Evolutionary conservation across 2,329 filamentous ascomycete genomes (phyloP).

Genomic region (Westerdykella sp.): DNA sequence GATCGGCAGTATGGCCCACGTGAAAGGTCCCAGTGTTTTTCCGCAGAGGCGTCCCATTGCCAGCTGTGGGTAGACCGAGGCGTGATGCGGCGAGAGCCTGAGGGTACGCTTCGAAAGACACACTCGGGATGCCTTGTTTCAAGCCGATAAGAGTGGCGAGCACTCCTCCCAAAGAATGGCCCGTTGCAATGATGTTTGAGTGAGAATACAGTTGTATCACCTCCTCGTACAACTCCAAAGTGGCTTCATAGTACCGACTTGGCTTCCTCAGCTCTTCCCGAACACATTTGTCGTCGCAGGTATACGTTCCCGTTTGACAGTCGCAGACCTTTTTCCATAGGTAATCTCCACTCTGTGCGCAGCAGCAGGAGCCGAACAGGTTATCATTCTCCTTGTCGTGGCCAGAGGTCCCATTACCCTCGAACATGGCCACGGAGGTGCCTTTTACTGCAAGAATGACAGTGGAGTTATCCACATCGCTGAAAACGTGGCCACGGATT

Average conservation of each 20-base stretch:
- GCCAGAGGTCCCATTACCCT: conserved; percentile 31
- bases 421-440: conserved; percentile 32
- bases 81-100: conserved; percentile 32
- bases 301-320: conserved; percentile 31
- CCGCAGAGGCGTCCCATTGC: conserved; percentile 25
- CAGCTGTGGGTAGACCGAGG: conserved; percentile 25
- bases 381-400: conserved; percentile 36
- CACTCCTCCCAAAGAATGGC: conserved; percentile 32
- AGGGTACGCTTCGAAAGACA: conserved; percentile 33
- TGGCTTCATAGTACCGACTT: conserved; percentile 29
- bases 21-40: conserved; percentile 32
- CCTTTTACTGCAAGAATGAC: conserved; percentile 32
- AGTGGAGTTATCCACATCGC: conserved; percentile 28
- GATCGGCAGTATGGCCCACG: conserved; percentile 33
- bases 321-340: conserved; percentile 33
- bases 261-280: conserved; percentile 26
- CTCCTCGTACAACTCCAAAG: conserved; percentile 29
- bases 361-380: conserved; percentile 32
- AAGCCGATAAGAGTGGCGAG: conserved; percentile 31
- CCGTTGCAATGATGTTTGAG: conserved; percentile 30
- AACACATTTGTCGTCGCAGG: conserved; percentile 31
- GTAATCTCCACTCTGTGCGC: conserved; percentile 31
- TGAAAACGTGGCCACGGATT: conserved; percentile 33
- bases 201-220: conserved; percentile 29
- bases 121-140: conserved; percentile 26